Evolutionary conservation across 345 rosid genomes (phyloP).

Genomic region (Hirschfeldia incana): DNA sequence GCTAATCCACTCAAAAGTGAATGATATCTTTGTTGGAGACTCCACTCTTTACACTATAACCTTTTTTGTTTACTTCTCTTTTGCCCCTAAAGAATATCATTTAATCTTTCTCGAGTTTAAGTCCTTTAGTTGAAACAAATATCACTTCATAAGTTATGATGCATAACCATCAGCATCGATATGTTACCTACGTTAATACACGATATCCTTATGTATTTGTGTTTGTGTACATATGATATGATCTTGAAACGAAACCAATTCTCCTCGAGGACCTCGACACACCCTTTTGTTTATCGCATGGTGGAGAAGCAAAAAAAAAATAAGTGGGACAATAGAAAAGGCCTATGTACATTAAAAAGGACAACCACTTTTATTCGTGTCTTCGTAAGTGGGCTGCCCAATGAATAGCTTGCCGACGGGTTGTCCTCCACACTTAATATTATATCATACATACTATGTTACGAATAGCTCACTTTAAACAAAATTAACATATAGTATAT

Average conservation of each 20-base stretch:
- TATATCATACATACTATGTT: not conserved
- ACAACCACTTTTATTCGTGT: conserved; percentile 34
- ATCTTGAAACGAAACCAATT: conserved; percentile 24
- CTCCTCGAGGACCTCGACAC: not conserved
- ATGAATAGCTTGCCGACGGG: conserved; percentile 42
- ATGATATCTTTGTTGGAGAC: conserved; percentile 43
- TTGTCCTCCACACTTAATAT: conserved; percentile 36
- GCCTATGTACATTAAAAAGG: conserved; percentile 29
- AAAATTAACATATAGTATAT: not conserved
- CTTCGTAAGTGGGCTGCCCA: conserved; percentile 37
- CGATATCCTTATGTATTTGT: conserved; percentile 11
- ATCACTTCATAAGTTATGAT: not conserved
- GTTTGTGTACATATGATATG: conserved; percentile 18
- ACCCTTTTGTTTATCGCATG: conserved; percentile 11
- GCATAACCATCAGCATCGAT: conserved; percentile 17
- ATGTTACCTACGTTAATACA: not conserved
- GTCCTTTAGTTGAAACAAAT: not conserved
- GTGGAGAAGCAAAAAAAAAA: conserved; percentile 7
- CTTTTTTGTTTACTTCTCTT: conserved; percentile 20
- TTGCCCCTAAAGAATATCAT: not conserved
- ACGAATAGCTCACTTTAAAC: not conserved
- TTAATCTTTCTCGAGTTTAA: conserved; percentile 16
- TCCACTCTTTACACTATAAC: conserved; percentile 31
- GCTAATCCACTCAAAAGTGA: conserved; percentile 43
- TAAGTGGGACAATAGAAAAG: not conserved